Evolutionary conservation across 768 basidiomycete genomes (phyloP), one percentile per base, ranked within the genome.

Genomic region (Xerocomellus dryophilus): DNA sequence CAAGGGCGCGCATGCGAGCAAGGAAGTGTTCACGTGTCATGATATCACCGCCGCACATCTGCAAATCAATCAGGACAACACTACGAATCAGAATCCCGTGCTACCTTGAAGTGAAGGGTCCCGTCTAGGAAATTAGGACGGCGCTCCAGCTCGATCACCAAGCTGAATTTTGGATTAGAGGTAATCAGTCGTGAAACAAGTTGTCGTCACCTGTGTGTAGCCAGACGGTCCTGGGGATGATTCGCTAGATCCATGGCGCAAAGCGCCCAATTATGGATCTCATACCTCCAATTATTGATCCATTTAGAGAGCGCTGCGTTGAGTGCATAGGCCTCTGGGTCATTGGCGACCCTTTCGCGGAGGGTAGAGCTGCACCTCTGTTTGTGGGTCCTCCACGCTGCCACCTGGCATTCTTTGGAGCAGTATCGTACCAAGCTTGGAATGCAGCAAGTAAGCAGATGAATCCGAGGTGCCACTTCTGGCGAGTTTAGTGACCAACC

Each of bases 381-480:
- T 42, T 67, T 69, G 52, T 70, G 70, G 10, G 66, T 64, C 42
- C 21, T 59, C 70, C 67, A 69, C 4, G 67, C 68, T 0, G 60
- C 65, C 5, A 61, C 60, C 43, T 71, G 65, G 47, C 68, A 69
- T 47, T 58, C 58, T 27, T 60, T 60, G 14, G 67, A 69, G 47
- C 69, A 71, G 42, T 71, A 70, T 14, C 63, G 64, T 20, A 69
- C 69, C 40, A 69, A 44, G 31, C 65, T 66, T 57, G 35, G 25
- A 7, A 31, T 9, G 25, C 14, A 42, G 32, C 6, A 14, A 39
- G 23, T 50, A 3, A 48, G 44, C 29, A 20, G 11, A 36, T 27
- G 53, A 5, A 5, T 20, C n/a, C n/a, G 25, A 27, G 3, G 31
- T 4, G 43, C 4, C 25, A 25, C 35, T 40, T 29, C 15, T 8